These are phyloP conservation scores for Mortierella sp. DNA, from an alignment of 371 early-diverging fungal genomes.

Conservation along the genomic window DNA sequence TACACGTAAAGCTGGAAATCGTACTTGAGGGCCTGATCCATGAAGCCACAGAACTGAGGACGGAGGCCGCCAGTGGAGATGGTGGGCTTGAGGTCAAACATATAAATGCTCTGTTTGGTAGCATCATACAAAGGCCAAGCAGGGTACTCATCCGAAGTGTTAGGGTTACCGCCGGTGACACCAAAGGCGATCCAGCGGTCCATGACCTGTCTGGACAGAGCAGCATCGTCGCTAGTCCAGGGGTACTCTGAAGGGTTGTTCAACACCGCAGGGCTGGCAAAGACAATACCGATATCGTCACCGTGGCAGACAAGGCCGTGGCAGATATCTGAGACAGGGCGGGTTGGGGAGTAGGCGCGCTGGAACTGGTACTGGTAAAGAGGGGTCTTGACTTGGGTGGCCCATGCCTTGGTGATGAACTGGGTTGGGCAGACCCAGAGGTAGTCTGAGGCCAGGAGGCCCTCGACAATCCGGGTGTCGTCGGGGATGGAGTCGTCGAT, in stretches of 20 bases:
- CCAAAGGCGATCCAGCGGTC: slow-evolving; percentile 57
- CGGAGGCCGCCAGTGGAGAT: slow-evolving; percentile 43
- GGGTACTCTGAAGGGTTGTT: slow-evolving; percentile 41
- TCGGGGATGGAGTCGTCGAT: slow-evolving; percentile 49
- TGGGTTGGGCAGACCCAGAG: slow-evolving; percentile 56
- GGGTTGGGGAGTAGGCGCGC: slow-evolving; percentile 41
- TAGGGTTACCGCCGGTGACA: slow-evolving; percentile 41
- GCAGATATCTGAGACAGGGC: slow-evolving; percentile 35
- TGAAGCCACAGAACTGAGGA: slow-evolving; percentile 47
- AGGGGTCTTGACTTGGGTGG: slow-evolving; percentile 12
- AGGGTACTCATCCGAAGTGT: slow-evolving; percentile 38
- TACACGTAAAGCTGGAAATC: slow-evolving; percentile 44
- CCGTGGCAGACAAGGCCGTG: slow-evolving; percentile 53
- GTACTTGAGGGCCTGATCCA: slow-evolving; percentile 49
- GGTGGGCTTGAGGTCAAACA: slow-evolving; percentile 31
- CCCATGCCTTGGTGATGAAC: slow-evolving; percentile 48
- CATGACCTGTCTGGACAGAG: slow-evolving; percentile 45
- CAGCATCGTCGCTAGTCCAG: slow-evolving; percentile 50
- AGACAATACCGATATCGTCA: slow-evolving; percentile 53
- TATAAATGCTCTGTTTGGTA: slow-evolving; percentile 33
- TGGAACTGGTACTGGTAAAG: slow-evolving; percentile 56
- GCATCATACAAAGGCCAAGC: slow-evolving; percentile 42
- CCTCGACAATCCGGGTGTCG: slow-evolving; percentile 39
- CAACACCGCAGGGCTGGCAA: slow-evolving; percentile 53
- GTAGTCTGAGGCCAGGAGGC: slow-evolving; percentile 47